Percentiles rank a stretch among this genome's conserved stretches.
These are phyloP conservation scores for Metschnikowia matae DNA, from an alignment of 805 yeast species.

Conservation along the genomic window DNA sequence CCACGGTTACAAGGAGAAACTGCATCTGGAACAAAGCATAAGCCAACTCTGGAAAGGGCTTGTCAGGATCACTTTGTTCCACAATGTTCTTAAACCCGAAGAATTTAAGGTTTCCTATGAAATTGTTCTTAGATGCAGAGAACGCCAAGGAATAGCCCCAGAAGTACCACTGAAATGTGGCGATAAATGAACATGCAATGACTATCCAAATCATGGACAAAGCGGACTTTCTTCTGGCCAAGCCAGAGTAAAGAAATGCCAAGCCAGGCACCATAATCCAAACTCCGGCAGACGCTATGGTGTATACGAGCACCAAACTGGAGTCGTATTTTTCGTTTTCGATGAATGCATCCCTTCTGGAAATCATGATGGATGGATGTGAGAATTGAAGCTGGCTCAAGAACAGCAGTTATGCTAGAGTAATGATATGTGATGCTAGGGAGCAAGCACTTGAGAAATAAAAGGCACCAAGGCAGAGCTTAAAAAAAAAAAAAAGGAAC, in stretches of 20 bases:
- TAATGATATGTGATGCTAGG: not conserved
- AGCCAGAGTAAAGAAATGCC: constrained; percentile 87
- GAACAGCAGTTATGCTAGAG: not conserved
- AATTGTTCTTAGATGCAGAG: constrained; percentile 73
- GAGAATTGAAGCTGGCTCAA: not conserved
- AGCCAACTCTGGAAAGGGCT: constrained; percentile 73
- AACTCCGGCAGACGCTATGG: constrained; percentile 65
- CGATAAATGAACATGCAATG: constrained; percentile 68
- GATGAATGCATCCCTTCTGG: constrained; percentile 31
- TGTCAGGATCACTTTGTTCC: constrained; percentile 37
- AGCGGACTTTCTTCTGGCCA: constrained; percentile 88
- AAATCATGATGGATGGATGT: constrained; percentile 11
- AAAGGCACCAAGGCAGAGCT: not conserved
- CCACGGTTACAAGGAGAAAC: constrained; percentile 87
- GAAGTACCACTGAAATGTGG: constrained; percentile 89
- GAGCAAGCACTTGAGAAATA: not conserved
- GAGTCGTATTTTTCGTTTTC: constrained; percentile 27
- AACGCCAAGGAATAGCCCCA: constrained; percentile 97
- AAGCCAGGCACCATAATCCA: constrained; percentile 93
- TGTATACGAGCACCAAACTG: constrained; percentile 34
- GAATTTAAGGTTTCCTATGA: constrained; percentile 79
- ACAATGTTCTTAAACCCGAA: constrained; percentile 78
- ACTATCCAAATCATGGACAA: constrained; percentile 78
- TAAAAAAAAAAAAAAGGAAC: not conserved
- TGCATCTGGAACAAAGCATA: constrained; percentile 86